Evolutionary conservation across 1,139 yeast species (phyloP).

Genomic region (Kluyveromyces marxianus): DNA sequence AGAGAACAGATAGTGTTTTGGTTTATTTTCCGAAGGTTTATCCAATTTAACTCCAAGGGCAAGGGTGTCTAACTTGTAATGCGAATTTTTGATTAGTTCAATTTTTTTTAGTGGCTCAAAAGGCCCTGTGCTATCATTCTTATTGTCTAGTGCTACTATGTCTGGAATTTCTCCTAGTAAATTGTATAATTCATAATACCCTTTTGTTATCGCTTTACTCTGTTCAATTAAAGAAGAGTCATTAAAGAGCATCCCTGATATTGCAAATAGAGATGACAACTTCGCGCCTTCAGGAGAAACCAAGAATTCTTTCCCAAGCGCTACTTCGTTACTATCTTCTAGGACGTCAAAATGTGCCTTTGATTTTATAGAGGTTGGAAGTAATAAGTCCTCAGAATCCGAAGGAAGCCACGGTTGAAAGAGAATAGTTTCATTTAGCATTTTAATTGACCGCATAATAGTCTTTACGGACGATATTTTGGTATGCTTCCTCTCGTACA

Average conservation of each 20-base stretch:
- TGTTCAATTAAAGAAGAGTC: constrained; percentile 45
- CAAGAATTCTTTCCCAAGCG: constrained; percentile 25
- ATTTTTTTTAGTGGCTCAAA: constrained; percentile 1
- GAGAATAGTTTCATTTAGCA: constrained; percentile 36
- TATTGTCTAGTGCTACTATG: constrained; percentile 29
- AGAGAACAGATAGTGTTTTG: background rate
- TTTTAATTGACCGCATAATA: constrained; percentile 32
- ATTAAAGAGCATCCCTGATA: constrained; percentile 53
- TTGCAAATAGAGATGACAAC: constrained; percentile 64
- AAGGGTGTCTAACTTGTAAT: background rate
- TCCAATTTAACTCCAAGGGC: background rate
- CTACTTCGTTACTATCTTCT: constrained; percentile 20
- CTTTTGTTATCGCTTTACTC: constrained; percentile 56
- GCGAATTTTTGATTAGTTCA: background rate
- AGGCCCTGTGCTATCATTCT: background rate
- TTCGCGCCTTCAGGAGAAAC: constrained; percentile 62
- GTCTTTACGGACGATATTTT: background rate
- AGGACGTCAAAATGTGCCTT: constrained; percentile 18
- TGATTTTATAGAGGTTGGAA: constrained; percentile 16
- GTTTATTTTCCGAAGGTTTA: background rate
- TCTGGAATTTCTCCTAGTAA: constrained; percentile 42
- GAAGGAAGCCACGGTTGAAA: constrained; percentile 37
- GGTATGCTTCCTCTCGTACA: background rate
- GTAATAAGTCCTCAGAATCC: constrained; percentile 4
- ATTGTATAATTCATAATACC: constrained; percentile 60